Evolutionary conservation across 192 early-diverging fungal species (phyloP).

Genomic region (Coemansia sp.): DNA sequence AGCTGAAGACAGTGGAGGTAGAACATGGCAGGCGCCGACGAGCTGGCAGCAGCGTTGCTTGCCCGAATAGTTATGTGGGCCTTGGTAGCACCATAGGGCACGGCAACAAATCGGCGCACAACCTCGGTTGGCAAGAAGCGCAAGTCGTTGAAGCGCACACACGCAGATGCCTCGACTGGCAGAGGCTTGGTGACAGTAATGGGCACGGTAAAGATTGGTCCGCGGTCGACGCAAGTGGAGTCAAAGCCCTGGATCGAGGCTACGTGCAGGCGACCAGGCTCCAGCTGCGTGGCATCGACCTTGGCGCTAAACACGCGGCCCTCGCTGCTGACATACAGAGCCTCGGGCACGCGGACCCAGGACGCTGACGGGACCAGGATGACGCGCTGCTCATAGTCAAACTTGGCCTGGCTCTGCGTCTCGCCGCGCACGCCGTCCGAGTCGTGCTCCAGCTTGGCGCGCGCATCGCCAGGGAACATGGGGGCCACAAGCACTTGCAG

Average conservation of each 20-base stretch:
- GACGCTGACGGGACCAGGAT: constrained; percentile 65
- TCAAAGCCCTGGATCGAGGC: constrained; percentile 82
- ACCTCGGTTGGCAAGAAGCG: constrained; percentile 77
- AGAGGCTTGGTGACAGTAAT: constrained; percentile 86
- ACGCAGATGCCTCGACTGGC: constrained; percentile 51
- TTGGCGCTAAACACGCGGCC: constrained; percentile 67
- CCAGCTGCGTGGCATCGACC: constrained; percentile 81
- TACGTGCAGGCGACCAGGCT: constrained; percentile 74
- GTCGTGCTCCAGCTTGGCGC: constrained; percentile 66
- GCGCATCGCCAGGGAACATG: constrained; percentile 45
- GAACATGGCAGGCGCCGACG: constrained; percentile 64
- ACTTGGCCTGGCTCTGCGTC: constrained; percentile 59
- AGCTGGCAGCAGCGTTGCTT: constrained; percentile 28
- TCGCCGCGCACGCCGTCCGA: constrained; percentile 61
- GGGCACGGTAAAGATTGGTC: constrained; percentile 84
- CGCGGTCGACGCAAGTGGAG: constrained; percentile 66
- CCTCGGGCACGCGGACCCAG: constrained; percentile 81
- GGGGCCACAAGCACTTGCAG: constrained; percentile 50
- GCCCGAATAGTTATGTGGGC: constrained; percentile 55
- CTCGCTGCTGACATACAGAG: constrained; percentile 66
- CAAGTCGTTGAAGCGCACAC: constrained; percentile 59
- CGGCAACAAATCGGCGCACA: constrained; percentile 76
- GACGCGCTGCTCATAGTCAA: constrained; percentile 79
- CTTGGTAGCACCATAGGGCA: constrained; percentile 83
- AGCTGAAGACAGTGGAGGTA: constrained; percentile 76